Evolutionary conservation across 1,284 basidiomycete genomes (phyloP).

Genomic region (Boletellus deceptivus): DNA sequence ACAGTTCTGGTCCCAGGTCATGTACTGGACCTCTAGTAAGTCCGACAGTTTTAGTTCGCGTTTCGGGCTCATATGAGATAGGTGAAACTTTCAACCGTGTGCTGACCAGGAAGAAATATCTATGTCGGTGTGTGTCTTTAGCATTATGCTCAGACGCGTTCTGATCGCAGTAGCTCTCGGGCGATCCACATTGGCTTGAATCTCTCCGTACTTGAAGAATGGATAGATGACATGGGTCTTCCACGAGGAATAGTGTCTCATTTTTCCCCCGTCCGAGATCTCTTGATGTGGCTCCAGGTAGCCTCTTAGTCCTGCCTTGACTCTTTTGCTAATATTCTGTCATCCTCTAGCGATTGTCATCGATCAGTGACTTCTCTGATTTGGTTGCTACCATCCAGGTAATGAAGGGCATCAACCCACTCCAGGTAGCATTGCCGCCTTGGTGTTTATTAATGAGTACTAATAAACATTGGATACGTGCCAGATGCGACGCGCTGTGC

Average conservation of each 20-base stretch:
- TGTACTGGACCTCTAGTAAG: conserved; percentile 88
- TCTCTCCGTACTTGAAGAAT: conserved; percentile 84
- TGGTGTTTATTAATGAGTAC: conserved; percentile 4
- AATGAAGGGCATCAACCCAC: conserved; percentile 83
- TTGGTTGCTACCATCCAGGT: conserved; percentile 89
- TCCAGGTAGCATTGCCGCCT: conserved; percentile 61
- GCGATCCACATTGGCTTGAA: conserved; percentile 93
- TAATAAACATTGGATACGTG: conserved; percentile 1
- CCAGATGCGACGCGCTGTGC: conserved; percentile 87
- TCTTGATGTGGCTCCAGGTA: conserved; percentile 87
- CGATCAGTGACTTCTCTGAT: conserved; percentile 75
- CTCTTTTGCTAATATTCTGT: conserved; percentile 10
- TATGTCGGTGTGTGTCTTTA: conserved; percentile 68
- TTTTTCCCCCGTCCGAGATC: conserved; percentile 81
- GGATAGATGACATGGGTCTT: conserved; percentile 81
- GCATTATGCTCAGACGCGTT: conserved; percentile 1
- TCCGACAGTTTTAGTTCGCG: background rate
- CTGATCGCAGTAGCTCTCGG: conserved; percentile 54
- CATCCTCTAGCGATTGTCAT: conserved; percentile 74
- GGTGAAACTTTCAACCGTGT: conserved; percentile 96
- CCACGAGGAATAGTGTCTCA: conserved; percentile 80
- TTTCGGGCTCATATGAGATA: conserved; percentile 31
- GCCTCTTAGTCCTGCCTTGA: conserved; percentile 14
- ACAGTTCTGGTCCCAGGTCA: conserved; percentile 93
- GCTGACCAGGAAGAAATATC: conserved; percentile 86